Evolutionary conservation across 1,139 yeast genomes (phyloP).

Genomic region (Debaryomyces coudertii): DNA sequence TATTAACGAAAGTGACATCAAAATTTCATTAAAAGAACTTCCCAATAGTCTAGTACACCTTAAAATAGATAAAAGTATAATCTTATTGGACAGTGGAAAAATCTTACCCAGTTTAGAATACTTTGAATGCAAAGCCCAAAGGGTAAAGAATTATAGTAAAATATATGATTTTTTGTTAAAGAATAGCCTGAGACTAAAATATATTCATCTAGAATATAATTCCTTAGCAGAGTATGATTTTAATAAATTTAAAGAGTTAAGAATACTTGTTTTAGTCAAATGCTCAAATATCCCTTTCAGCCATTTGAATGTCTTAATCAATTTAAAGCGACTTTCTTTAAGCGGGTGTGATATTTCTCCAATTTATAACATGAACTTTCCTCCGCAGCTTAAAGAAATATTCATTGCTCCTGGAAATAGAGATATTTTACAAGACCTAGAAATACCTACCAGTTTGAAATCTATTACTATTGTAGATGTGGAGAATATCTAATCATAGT

Average conservation of each 20-base stretch:
- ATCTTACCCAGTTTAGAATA: not conserved
- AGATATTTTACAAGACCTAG: constrained; percentile 1
- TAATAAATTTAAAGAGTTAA: not conserved
- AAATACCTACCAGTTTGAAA: not conserved
- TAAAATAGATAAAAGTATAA: constrained; percentile 1
- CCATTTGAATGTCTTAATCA: not conserved
- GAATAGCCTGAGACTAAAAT: not conserved
- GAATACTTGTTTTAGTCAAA: not conserved
- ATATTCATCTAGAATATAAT: constrained; percentile 3
- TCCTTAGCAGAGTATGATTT: not conserved
- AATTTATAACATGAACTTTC: constrained; percentile 2
- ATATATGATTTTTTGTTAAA: not conserved
- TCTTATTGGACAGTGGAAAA: not conserved
- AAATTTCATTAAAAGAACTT: not conserved
- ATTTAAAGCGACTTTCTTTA: constrained; percentile 5
- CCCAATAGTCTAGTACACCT: constrained; percentile 1
- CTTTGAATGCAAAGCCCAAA: constrained; percentile 1
- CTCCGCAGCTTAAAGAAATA: constrained; percentile 1
- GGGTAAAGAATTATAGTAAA: not conserved
- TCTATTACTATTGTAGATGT: constrained; percentile 2
- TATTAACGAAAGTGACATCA: not conserved
- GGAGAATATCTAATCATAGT: not conserved
- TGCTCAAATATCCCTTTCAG: constrained; percentile 1
- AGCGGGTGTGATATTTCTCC: constrained; percentile 3
- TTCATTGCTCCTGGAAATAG: constrained; percentile 6